Base-by-base conservation (phyloP, 306 rosid species). In the Castanea crenata region DNA sequence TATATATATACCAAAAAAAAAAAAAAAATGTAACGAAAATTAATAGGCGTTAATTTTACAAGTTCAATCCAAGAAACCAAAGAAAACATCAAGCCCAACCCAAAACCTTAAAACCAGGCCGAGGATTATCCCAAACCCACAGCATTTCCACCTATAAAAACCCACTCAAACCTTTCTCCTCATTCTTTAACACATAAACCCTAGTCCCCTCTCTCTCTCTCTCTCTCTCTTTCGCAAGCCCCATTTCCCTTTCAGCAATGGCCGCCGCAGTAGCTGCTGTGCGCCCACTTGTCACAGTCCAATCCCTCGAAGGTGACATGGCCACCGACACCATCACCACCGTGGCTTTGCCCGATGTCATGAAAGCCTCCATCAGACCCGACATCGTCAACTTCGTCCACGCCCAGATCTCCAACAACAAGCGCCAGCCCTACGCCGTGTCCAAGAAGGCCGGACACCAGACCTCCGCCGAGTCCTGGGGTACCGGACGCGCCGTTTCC, bases 381-480 rank as follows among this genome's bases (percentile, higher is more conserved):
- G 98, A 93, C 75, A 83, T 93, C 23, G 98, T 93, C 12, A 90
- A 64, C 55, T 91, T 82, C 71, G 94, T 91, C 12, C 98, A 91
- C 76, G 55, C 91, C 70, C 90, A 91, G 83, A 88, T 93, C 16
- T 88, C 93, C 5, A 91, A 90, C 64, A 93, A 93, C 79, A 49
- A 77, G 52, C 89, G 98, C 19, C 98, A 93, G 13, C 97, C 97
- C 5, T 91, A 91, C 29, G 98, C 98, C 16, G 98, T 93, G 41
- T 68, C 83, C 81, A 92, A 83, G 83, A 78, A 80, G 6, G 98
- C 98, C 12, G 94, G 98, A 0, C 98, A 93, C 80, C 98, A 93
- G 78, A 93, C 97, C 62, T 93, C 98, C 6, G 97, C 97, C 19
- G 94, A 92, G 63, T 94, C 97, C 0, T 94, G 98, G 98, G 98